Percentiles rank a stretch among this genome's conserved stretches.
phyloP scores from a whole-genome alignment of 306 rosid genomes.

The Vigna mungo region DNA sequence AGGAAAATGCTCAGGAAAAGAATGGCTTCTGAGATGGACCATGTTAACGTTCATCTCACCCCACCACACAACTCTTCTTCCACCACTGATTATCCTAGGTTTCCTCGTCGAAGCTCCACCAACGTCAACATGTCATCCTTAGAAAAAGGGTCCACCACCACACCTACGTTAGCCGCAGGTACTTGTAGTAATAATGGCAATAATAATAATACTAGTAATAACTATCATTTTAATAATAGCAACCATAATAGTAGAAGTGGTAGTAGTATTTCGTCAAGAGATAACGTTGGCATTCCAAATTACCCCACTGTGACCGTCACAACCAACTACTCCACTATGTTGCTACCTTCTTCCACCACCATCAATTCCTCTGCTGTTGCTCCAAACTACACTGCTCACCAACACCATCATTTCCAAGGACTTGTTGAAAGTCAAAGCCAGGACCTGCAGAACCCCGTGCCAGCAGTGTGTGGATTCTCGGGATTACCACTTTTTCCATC shows the following conservation, averaged over 20 bases:
- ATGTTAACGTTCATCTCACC: constrained; percentile 35
- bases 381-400: constrained; percentile 37
- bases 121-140: constrained; percentile 9
- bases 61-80: constrained; percentile 15
- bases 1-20: constrained; percentile 79
- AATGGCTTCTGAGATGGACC: constrained; percentile 89
- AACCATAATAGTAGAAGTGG: neutral
- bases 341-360: constrained; percentile 54
- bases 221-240: constrained; percentile 32
- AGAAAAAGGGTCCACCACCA: constrained; percentile 34
- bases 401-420: constrained; percentile 40
- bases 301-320: constrained; percentile 56
- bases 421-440: constrained; percentile 34
- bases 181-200: neutral
- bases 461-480: constrained; percentile 87
- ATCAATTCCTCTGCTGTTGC: constrained; percentile 26
- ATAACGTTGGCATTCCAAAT: constrained; percentile 48
- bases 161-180: constrained; percentile 51
- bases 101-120: constrained; percentile 58
- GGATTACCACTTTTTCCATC: constrained; percentile 91
- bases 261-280: constrained; percentile 35
- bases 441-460: constrained; percentile 43
- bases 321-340: constrained; percentile 90
- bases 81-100: constrained; percentile 43
- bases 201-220: neutral